A percentile compares a stretch with the other conserved stretches of the same genome.
Conservation (phyloP, 192 early-diverging fungal species). For the Backusella westeae region DNA sequence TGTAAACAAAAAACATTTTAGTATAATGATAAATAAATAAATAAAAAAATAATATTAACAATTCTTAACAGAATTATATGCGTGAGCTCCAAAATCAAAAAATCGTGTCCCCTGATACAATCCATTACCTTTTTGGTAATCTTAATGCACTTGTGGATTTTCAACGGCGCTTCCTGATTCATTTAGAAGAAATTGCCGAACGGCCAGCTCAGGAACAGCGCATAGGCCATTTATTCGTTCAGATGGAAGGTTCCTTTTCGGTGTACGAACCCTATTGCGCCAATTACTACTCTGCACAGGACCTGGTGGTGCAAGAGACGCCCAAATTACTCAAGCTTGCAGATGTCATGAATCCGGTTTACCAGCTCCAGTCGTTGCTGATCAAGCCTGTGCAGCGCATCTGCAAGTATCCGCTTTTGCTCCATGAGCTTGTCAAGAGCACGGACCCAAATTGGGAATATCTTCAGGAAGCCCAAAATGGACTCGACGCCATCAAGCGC, state of each 20-base stretch:
- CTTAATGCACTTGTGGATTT: conserved; percentile 91
- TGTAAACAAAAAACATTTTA: conserved; percentile 36
- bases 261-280: conserved; percentile 93
- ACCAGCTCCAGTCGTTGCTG: conserved; percentile 83
- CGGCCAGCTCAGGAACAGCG: conserved; percentile 75
- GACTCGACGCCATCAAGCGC: conserved; percentile 78
- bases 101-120: conserved; percentile 78
- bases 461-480: conserved; percentile 64
- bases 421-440: conserved; percentile 66
- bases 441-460: conserved; percentile 48
- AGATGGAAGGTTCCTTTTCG: conserved; percentile 74
- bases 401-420: conserved; percentile 94
- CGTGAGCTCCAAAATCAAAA: conserved; percentile 65
- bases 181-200: conserved; percentile 77
- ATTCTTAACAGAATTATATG: conserved; percentile 59
- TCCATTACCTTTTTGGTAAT: conserved; percentile 88
- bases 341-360: conserved; percentile 77
- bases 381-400: conserved; percentile 98
- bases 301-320: conserved; percentile 66
- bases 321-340: conserved; percentile 59
- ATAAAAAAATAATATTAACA: conserved; percentile 1
- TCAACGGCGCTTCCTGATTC: conserved; percentile 89
- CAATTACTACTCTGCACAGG: conserved; percentile 77
- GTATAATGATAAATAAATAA: conserved; percentile 24
- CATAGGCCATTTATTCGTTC: conserved; percentile 84